Evolutionary conservation across 1,284 basidiomycete species (phyloP), one percentile per base, ranked within the genome.

Genomic region (Marasmius sp.): DNA sequence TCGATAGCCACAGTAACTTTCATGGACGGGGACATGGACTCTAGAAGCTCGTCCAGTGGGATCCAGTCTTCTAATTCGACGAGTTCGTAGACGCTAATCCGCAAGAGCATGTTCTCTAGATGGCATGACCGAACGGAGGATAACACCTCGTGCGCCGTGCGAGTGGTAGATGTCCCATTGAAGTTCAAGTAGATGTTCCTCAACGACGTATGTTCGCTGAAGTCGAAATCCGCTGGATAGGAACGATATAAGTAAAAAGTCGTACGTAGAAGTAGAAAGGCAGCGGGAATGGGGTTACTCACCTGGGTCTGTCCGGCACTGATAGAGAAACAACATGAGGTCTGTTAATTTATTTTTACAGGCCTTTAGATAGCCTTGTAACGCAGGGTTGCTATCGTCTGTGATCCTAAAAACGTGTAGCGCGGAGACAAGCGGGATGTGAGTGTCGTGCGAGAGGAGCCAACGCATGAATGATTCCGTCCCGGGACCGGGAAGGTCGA

Each of bases 311-410:
- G 60, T 61, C 14, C 12, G 38, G 9, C 48, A 36, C 43, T 61
- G 60, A 36, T 61, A 61, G 20, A 57, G 22, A 33, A 61, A 61
- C 47, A 61, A 22, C 60, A 61, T 61, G 18, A 61, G 39, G 20
- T 61, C 60, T 12, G 54, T 38, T 8, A 61, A 39, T 22, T 18
- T 57, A 34, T 56, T 27, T 27, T 50, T 51, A 22, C 60, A 61
- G 7, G 37, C 60, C 16, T 34, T 34, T 16, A 61, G 53, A 53
- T 61, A 61, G 16, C 20, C 45, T 49, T 49, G 54, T 27, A 61
- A 39, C 18, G 33, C 53, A n/a, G 60, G 53, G 14, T 36, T 33
- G 11, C 39, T 50, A 41, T 57, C 37, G 0, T 61, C 53, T 39
- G 56, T 61, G 3, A 61, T 39, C n/a, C 60, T 45, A 22, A 61